Percentiles rank a stretch among this genome's conserved stretches.
These are phyloP conservation scores for Inosperma sp. DNA, from an alignment of 768 basidiomycete species.

Conservation along the genomic window DNA sequence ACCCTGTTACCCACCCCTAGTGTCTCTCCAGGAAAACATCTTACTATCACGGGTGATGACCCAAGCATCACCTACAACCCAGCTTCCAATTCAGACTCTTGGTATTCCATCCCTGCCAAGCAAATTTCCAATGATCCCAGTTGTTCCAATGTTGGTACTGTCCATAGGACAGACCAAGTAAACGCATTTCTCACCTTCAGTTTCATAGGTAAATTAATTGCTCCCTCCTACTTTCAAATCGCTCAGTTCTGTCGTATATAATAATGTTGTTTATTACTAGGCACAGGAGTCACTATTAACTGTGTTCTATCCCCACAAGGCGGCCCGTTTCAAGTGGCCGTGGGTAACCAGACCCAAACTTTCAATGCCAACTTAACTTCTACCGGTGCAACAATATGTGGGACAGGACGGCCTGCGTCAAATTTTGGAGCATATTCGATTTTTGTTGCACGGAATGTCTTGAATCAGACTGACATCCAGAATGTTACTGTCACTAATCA, in stretches of 20 bases:
- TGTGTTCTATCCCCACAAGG: background rate
- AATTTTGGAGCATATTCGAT: background rate
- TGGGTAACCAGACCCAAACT: background rate
- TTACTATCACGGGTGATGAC: background rate
- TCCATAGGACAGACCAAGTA: background rate
- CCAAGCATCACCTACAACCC: background rate
- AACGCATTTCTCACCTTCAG: background rate
- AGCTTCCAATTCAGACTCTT: background rate
- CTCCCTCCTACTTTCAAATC: background rate
- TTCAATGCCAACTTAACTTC: background rate
- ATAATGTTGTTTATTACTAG: no score
- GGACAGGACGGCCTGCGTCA: background rate
- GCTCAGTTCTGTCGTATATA: background rate
- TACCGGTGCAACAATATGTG: background rate
- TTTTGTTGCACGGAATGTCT: background rate
- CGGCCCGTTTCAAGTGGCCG: background rate
- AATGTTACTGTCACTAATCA: background rate
- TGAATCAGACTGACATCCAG: background rate
- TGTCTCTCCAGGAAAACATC: background rate
- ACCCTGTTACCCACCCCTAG: background rate
- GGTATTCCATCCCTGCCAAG: background rate
- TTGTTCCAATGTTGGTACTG: background rate
- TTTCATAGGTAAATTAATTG: background rate
- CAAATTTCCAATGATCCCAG: background rate
- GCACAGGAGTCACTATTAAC: background rate